Base-by-base conservation (phyloP, 2,329 filamentous ascomycete species). In the Beauveria varroae region DNA sequence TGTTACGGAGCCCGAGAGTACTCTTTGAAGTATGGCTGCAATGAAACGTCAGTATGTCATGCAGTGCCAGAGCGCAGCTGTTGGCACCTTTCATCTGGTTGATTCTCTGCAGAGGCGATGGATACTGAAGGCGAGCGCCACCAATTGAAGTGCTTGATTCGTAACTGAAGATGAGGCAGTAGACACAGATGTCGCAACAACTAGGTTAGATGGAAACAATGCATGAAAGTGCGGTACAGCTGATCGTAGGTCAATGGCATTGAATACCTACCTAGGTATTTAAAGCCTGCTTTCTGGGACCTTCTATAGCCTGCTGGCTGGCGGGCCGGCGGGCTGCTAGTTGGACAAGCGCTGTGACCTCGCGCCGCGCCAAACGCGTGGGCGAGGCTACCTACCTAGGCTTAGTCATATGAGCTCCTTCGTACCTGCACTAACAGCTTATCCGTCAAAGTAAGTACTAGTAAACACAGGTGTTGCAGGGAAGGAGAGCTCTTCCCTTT, bases 1-100 rank as follows among this genome's bases (percentile, higher is more conserved):
- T 1, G 92, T 95, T 68, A 99, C 95, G 8, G 93, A 97, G 63
- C 93, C 93, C 49, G 93, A 98, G 63, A 96, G 86, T 57, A 99
- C 95, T 66, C 95, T 86, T 76, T 99, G 95, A 58, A 98, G 79
- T 63, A 99, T 90, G 59, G 92, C 95, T 97, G 70, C 58, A 3
- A 51, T 50, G 52, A 20, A 37, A 63, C 63, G 67, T 73, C 63
- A 62, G 47, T 26, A 20, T 28, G 12, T 37, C 34, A 44, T 61
- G n/a, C 14, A 30, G n/a, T 16, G 37, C 18, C 8, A 18, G 37
- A 50, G n/a, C 9, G 16, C 24, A 26, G 24, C 30, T 26, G 34
- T 26, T 14, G 22, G 18, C 40, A 57, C 60, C 60, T 57, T 61
- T 61, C 60, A 62, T 62, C 40, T 3, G 1, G 24, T 40, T 34